Conservation (phyloP, 805 yeast species). For the Kuraishia capsulata region DNA sequence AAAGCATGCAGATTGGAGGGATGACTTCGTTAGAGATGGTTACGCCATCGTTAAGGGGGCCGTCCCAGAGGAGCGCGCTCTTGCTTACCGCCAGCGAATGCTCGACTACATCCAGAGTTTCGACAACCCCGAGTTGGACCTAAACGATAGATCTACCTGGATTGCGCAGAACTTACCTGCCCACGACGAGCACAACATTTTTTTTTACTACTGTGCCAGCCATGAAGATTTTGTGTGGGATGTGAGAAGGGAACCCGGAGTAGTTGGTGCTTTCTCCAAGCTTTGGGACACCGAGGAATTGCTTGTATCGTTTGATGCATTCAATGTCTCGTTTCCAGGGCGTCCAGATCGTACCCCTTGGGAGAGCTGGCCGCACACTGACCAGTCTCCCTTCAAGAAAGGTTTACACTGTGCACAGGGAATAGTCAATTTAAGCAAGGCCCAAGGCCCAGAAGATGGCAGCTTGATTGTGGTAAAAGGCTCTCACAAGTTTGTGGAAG, state of each 20-base stretch:
- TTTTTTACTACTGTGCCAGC: conserved; percentile 11
- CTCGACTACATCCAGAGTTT: conserved; percentile 15
- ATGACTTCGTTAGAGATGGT: conserved; percentile 18
- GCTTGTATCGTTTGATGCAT: conserved; percentile 22
- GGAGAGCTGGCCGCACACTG: conserved; percentile 25
- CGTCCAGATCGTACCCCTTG: conserved; percentile 7
- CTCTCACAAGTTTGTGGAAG: conserved; percentile 13
- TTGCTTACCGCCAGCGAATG: conserved; percentile 11
- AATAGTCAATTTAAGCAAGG: conserved; percentile 17
- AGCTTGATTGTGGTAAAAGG: conserved; percentile 20
- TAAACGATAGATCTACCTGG: conserved; percentile 20
- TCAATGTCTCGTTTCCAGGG: conserved; percentile 20
- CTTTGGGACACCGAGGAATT: conserved; percentile 24
- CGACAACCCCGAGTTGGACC: conserved; percentile 13
- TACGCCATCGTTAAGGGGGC: conserved; percentile 21
- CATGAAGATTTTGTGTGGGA: conserved; percentile 27
- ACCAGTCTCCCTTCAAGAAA: conserved; percentile 21
- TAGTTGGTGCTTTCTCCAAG: conserved; percentile 16
- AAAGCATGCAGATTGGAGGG: conserved; percentile 19
- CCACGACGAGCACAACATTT: conserved; percentile 9
- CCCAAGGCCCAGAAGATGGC: conserved; percentile 20
- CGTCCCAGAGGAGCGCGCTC: conserved; percentile 15
- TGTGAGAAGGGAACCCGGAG: conserved; percentile 19
- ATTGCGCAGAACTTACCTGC: conserved; percentile 18
- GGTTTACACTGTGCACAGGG: conserved; percentile 24